A percentile compares a stretch with the other conserved stretches of the same genome.
These are phyloP conservation scores for Setaria italica DNA, from an alignment of 202 grass and related monocot genomes.

Conservation along the genomic window DNA sequence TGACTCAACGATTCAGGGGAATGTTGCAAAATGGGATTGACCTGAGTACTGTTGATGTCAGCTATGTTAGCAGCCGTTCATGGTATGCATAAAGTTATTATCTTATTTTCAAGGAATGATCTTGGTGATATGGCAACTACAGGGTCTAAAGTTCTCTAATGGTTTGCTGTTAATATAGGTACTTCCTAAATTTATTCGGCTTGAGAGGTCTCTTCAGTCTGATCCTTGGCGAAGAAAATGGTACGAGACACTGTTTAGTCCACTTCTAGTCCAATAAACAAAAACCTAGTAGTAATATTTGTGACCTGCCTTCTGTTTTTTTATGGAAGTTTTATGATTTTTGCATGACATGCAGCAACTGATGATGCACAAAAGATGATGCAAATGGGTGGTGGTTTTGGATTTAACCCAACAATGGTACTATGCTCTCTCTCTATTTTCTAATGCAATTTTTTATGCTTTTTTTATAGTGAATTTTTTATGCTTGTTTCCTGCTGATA, in stretches of 20 bases:
- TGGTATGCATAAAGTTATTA: constrained; percentile 61
- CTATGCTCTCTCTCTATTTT: constrained; percentile 2
- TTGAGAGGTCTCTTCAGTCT: constrained; percentile 98
- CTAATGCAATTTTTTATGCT: constrained; percentile 17
- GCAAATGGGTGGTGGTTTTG: constrained; percentile 95
- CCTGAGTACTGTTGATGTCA: constrained; percentile 96
- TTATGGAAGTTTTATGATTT: constrained; percentile 42
- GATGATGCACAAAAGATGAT: constrained; percentile 97
- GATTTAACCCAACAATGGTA: constrained; percentile 80
- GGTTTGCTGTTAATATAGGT: constrained; percentile 67
- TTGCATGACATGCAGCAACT: constrained; percentile 63
- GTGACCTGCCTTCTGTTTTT: not conserved
- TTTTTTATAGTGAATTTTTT: not conserved
- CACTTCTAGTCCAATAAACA: not conserved
- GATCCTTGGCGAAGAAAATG: constrained; percentile 99
- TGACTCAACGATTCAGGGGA: constrained; percentile 94
- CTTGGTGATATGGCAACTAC: constrained; percentile 14
- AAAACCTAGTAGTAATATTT: not conserved
- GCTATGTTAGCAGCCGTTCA: constrained; percentile 99
- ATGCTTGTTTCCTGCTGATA: not conserved
- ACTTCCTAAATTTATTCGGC: constrained; percentile 98
- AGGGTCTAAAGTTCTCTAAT: constrained; percentile 24
- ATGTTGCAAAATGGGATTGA: constrained; percentile 99
- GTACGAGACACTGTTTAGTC: constrained; percentile 41
- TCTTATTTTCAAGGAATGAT: constrained; percentile 12